Conservation (phyloP, 306 rosid species). For the Prunus kanzakura region DNA sequence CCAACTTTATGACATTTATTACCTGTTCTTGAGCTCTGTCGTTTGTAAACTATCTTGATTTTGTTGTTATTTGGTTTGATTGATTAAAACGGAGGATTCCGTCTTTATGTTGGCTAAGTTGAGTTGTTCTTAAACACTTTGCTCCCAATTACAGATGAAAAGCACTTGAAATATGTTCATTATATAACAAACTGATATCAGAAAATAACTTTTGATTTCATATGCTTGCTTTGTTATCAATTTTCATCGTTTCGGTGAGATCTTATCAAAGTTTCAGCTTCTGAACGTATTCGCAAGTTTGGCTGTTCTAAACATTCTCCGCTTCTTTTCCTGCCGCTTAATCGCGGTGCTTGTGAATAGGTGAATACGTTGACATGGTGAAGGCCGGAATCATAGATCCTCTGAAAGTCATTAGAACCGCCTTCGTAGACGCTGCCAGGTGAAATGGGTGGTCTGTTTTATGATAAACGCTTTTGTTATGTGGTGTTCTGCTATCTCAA, state of each 20-base stretch:
- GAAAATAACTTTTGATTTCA: neutral
- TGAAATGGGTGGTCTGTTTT: slow-evolving; percentile 25
- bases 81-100: neutral
- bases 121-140: neutral
- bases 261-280: neutral
- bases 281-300: neutral
- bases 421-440: slow-evolving; percentile 93
- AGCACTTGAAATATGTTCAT: neutral
- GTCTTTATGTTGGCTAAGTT: neutral
- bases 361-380: slow-evolving; percentile 86
- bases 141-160: neutral
- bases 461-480: neutral
- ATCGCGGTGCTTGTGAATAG: slow-evolving; percentile 40
- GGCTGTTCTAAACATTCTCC: neutral
- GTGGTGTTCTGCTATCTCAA: neutral
- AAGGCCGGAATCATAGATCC: slow-evolving; percentile 90
- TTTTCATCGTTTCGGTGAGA: neutral
- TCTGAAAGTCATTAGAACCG: slow-evolving; percentile 86
- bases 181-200: neutral
- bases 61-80: neutral
- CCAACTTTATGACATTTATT: neutral
- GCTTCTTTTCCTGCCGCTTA: neutral
- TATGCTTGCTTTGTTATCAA: neutral
- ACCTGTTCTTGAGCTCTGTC: neutral
- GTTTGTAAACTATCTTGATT: neutral